These are phyloP conservation scores for Massariosphaeria phaeospora DNA, from an alignment of 495 filamentous ascomycete species.

Conservation along the genomic window DNA sequence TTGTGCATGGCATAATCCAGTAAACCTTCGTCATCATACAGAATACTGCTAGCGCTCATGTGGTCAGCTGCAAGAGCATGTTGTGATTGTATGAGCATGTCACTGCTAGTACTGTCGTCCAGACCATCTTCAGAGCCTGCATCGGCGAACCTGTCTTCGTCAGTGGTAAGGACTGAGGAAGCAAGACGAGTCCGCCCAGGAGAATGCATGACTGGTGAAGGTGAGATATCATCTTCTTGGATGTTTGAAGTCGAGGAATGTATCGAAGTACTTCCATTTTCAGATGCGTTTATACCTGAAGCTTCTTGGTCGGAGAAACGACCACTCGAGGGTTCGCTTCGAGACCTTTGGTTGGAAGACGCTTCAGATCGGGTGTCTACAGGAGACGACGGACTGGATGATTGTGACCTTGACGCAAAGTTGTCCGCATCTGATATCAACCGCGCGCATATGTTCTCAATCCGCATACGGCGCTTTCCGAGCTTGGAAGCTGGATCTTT, in stretches of 20 bases:
- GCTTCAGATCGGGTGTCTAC: slow-evolving; percentile 25
- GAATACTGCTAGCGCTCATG: slow-evolving; percentile 22
- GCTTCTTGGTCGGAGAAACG: neutral
- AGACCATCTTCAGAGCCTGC: slow-evolving; percentile 27
- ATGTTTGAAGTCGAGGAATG: slow-evolving; percentile 1
- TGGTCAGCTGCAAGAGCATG: slow-evolving; percentile 1
- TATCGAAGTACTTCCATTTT: neutral
- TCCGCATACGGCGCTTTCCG: slow-evolving; percentile 27
- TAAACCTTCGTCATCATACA: slow-evolving; percentile 30
- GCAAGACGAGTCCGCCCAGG: neutral
- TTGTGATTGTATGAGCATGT: neutral
- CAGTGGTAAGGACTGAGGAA: slow-evolving; percentile 19
- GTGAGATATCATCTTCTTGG: neutral
- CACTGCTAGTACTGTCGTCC: slow-evolving; percentile 9
- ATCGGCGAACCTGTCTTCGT: slow-evolving; percentile 34
- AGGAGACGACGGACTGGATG: slow-evolving; percentile 24
- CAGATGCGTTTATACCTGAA: neutral
- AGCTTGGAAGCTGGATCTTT: neutral
- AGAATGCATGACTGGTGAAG: neutral
- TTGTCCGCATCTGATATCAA: slow-evolving; percentile 30
- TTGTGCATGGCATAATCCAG: slow-evolving; percentile 28
- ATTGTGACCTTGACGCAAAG: slow-evolving; percentile 24
- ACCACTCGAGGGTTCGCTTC: slow-evolving; percentile 5
- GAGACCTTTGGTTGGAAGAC: slow-evolving; percentile 8
- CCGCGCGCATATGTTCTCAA: slow-evolving; percentile 29